Evolutionary conservation across 1,284 basidiomycete genomes (phyloP).

Genomic region (Marasmius fiardii): DNA sequence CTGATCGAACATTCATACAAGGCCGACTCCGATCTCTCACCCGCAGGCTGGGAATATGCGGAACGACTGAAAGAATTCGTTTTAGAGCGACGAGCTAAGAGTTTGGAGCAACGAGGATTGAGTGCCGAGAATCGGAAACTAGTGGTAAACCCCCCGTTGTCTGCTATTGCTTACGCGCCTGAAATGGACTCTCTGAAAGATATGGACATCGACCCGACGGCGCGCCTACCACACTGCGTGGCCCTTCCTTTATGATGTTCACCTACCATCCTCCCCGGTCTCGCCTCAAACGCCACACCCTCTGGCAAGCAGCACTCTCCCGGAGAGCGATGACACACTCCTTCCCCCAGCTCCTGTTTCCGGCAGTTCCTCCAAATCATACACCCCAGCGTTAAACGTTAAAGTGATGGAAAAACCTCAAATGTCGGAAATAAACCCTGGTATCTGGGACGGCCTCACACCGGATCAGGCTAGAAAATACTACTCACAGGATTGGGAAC

Average conservation of each 20-base stretch:
- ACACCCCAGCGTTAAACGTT: constrained; percentile 40
- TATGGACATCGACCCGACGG: constrained; percentile 95
- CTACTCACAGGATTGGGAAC: constrained; percentile 93
- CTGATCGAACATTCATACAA: constrained; percentile 99
- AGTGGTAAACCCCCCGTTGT: constrained; percentile 50
- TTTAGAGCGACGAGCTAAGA: constrained; percentile 68
- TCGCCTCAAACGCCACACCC: background rate
- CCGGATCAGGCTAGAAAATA: constrained; percentile 87
- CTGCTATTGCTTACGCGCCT: background rate
- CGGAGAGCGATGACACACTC: background rate
- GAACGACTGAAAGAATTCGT: constrained; percentile 85
- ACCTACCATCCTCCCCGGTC: constrained; percentile 12
- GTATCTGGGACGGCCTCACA: constrained; percentile 93
- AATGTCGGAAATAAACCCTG: constrained; percentile 98
- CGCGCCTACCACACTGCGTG: constrained; percentile 94
- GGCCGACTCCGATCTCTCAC: constrained; percentile 95
- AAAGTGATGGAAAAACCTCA: constrained; percentile 94
- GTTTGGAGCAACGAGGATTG: constrained; percentile 64
- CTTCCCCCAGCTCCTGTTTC: constrained; percentile 5
- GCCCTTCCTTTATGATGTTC: constrained; percentile 72
- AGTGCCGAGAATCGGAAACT: constrained; percentile 66
- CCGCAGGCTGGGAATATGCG: constrained; percentile 94
- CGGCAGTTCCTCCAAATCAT: constrained; percentile 14
- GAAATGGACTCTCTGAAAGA: constrained; percentile 42
- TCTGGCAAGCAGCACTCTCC: background rate